Evolutionary conservation across 768 basidiomycete genomes (phyloP), one percentile per base, ranked within the genome.

Genomic region (Pulveroboletus ravenelii): DNA sequence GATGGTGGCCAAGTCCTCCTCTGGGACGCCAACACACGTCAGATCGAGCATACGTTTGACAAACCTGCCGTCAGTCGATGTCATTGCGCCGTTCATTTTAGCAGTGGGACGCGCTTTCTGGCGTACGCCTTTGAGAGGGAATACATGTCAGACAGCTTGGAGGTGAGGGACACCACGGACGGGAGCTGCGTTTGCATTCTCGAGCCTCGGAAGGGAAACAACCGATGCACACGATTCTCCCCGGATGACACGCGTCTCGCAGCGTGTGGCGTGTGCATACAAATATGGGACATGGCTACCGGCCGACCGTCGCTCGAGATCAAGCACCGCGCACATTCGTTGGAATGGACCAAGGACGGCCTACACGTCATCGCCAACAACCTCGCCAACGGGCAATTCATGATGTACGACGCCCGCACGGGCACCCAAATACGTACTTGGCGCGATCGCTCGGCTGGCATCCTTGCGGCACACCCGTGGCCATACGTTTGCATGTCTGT

Each of bases 271-370:
- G 51, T 56, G 0, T 61, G 60, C 51, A 61, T 61, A 32, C 60
- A 61, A 20, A 56, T 61, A 31, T 61, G 60, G 60, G 60, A 61
- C 8, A 17, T 61, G 4, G 49, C 51, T 0, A 56, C 51, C 4
- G 54, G 57, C 7, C 54, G 54, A 3, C 54, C 61, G 1, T 45
- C 57, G 42, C 57, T 61, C 47, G 60, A 61, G 54, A 60, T 61
- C 57, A 63, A 61, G 40, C 61, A 61, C 8, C 61, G 60, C 0
- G 61, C 60, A 5, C 60, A 61, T 25, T 62, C 60, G 42, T 13
- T 61, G 8, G 60, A 61, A n/a, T 61, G 60, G 60, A 56, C 57
- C 47, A 62, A 53, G 44, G 60, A 61, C 39, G 61, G 60, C 2
- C 1, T 1, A 0, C 51, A 60, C 30, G 54, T 61, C 41, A 27